phyloP scores from a whole-genome alignment of 176 grass and related monocot species.

The Elymus sibiricus region DNA sequence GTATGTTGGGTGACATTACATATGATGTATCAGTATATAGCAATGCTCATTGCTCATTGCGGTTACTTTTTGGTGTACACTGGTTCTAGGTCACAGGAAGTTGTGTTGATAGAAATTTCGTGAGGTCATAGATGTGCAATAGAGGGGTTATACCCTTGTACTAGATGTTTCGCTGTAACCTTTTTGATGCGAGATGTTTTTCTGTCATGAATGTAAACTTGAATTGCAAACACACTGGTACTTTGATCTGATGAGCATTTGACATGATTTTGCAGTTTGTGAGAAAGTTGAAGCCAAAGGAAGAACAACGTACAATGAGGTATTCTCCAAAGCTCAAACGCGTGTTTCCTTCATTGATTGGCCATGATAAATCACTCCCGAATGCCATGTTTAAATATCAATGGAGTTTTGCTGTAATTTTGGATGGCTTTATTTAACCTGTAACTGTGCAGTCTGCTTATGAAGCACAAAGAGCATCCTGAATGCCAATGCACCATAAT shows the following conservation, averaged over 20 bases:
- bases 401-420: background rate
- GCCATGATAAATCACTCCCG: slow-evolving; percentile 6
- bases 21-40: background rate
- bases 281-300: slow-evolving; percentile 91
- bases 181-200: background rate
- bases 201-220: background rate
- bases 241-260: slow-evolving; percentile 15
- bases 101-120: slow-evolving; percentile 3
- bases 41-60: background rate
- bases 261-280: slow-evolving; percentile 67
- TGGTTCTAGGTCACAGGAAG: background rate
- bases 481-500: slow-evolving; percentile 8
- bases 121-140: background rate
- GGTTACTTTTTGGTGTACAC: slow-evolving; percentile 6
- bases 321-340: slow-evolving; percentile 29
- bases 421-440: slow-evolving; percentile 8
- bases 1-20: slow-evolving; percentile 27
- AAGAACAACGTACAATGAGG: slow-evolving; percentile 89
- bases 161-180: background rate
- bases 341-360: background rate
- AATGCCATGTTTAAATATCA: background rate
- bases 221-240: slow-evolving; percentile 4
- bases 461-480: background rate
- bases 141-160: background rate
- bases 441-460: background rate